Conservation (phyloP, 179 eudicot genomes). For the Carnegiea gigantea region DNA sequence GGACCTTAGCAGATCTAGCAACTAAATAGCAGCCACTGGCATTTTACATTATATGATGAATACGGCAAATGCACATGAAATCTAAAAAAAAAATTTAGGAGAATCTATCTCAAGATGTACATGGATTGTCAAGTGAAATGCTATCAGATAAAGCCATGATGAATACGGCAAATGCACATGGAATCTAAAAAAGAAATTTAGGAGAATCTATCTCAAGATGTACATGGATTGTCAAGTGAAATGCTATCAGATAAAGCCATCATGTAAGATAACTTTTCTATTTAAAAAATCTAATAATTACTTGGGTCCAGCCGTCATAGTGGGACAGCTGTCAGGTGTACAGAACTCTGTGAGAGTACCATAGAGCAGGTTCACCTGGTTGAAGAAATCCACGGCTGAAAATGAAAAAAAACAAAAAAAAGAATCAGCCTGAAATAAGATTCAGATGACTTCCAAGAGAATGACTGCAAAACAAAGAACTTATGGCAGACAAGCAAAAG, state of each 20-base stretch:
- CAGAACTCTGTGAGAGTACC: constrained; percentile 97
- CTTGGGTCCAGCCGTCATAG: constrained; percentile 79
- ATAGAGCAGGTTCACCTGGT: constrained; percentile 94
- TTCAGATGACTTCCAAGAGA: not conserved
- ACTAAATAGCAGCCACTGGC: not conserved
- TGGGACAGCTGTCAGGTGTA: constrained; percentile 82
- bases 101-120: not conserved
- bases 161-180: not conserved
- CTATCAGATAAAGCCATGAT: too few species aligned
- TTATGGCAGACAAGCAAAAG: not conserved
- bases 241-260: constrained; percentile 5
- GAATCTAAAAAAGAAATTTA: not conserved
- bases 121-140: not conserved
- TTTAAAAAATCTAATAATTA: constrained; percentile 22
- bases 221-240: not conserved
- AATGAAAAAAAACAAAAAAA: constrained; percentile 31
- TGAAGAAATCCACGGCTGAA: constrained; percentile 99
- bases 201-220: not conserved
- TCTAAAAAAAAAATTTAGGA: not conserved
- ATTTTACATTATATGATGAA: not conserved
- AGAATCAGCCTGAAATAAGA: constrained; percentile 23
- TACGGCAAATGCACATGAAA: not conserved
- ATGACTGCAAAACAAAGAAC: not conserved
- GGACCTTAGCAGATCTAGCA: not conserved
- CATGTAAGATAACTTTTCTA: not conserved